A percentile compares a stretch with the other conserved stretches of the same genome.
phyloP scores from a whole-genome alignment of 495 filamentous ascomycete genomes.

The Penicillium bialowiezense region DNA sequence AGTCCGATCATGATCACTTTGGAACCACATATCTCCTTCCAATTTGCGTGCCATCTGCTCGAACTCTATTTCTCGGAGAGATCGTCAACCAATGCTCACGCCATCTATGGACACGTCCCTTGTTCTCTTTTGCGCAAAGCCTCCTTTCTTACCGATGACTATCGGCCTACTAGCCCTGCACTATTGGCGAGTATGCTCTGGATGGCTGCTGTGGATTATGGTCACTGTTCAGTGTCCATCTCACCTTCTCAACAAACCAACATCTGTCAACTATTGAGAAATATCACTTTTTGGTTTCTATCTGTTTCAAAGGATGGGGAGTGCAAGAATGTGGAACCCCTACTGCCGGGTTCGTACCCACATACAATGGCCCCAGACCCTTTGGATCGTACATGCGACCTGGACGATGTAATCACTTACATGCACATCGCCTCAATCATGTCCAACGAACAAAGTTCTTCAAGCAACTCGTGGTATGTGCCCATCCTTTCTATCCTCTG shows the following conservation, averaged over 20 bases:
- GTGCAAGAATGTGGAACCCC: no score
- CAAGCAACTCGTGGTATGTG: not conserved
- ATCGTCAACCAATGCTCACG: not conserved
- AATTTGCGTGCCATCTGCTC: not conserved
- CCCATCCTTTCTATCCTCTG: not conserved
- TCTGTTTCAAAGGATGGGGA: no score
- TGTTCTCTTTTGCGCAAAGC: not conserved
- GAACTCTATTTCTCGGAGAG: not conserved
- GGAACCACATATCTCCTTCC: not conserved
- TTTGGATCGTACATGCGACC: not conserved
- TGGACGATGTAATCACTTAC: conserved; percentile 85
- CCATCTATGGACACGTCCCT: not conserved
- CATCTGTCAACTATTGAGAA: not conserved
- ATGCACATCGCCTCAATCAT: conserved; percentile 61
- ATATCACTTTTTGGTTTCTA: not conserved
- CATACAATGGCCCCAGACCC: no score
- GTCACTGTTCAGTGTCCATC: not conserved
- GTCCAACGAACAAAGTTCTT: not conserved
- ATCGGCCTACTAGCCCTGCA: not conserved
- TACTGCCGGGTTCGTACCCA: not conserved
- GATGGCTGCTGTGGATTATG: not conserved
- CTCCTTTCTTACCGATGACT: not conserved
- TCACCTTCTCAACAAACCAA: not conserved
- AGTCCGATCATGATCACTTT: not conserved
- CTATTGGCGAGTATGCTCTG: not conserved